Conservation (phyloP, 2,329 filamentous ascomycete genomes). For the Sphaceloma murrayae region DNA sequence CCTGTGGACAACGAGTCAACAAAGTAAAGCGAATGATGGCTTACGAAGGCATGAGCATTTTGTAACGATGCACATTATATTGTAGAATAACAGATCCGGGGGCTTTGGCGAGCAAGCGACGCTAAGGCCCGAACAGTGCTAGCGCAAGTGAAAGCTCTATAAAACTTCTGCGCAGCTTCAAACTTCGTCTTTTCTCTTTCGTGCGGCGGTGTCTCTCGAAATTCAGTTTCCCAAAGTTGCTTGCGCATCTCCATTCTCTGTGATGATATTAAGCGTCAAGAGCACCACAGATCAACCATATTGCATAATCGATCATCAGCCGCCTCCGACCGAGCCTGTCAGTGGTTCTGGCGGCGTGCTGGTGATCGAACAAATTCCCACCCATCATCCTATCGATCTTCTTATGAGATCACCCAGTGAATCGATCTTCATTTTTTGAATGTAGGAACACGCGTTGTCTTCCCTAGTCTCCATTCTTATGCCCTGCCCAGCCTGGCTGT, state of each 20-base stretch:
- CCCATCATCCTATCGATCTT: background rate
- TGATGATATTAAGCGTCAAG: conserved; percentile 28
- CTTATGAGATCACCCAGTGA: background rate
- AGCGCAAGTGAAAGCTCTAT: background rate
- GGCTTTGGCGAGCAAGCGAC: background rate
- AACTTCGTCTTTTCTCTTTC: conserved; percentile 24
- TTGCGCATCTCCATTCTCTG: conserved; percentile 24
- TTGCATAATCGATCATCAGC: conserved; percentile 28
- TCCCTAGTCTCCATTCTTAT: conserved; percentile 2
- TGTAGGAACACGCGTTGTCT: too few species aligned
- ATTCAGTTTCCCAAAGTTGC: conserved; percentile 29
- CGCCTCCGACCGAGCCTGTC: conserved; percentile 27
- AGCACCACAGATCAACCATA: conserved; percentile 29
- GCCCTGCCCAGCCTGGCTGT: background rate
- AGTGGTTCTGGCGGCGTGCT: conserved; percentile 30
- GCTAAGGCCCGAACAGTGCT: background rate
- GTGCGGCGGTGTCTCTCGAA: conserved; percentile 29
- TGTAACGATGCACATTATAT: too few species aligned
- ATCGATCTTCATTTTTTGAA: background rate
- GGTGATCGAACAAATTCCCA: conserved; percentile 25
- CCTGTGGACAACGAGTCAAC: conserved; percentile 25
- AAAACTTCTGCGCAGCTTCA: conserved; percentile 15
- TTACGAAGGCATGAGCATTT: background rate
- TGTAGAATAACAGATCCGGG: too few species aligned
- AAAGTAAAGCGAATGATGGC: conserved; percentile 6